A percentile compares a stretch with the other conserved stretches of the same genome.
Conservation (phyloP, 345 rosid genomes). For the Brassica carinata region DNA sequence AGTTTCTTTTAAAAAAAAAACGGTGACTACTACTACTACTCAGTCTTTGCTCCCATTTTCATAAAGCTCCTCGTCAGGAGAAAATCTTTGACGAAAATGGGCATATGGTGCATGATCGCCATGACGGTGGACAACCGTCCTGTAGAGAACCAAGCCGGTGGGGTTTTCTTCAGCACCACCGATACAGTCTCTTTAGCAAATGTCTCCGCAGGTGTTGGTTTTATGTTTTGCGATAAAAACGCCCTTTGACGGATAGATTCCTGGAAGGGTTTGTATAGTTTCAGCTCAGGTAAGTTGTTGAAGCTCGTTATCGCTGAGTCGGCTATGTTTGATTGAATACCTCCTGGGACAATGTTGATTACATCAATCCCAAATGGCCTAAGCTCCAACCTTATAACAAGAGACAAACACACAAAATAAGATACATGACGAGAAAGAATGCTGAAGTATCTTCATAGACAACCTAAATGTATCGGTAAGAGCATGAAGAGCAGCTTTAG, state of each 20-base stretch:
- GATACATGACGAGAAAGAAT: background rate
- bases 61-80: slow-evolving; percentile 47
- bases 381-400: slow-evolving; percentile 68
- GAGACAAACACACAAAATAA: slow-evolving; percentile 3
- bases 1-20: background rate
- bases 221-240: slow-evolving; percentile 51
- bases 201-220: slow-evolving; percentile 60
- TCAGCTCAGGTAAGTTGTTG: slow-evolving; percentile 69
- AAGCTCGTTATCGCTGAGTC: slow-evolving; percentile 56
- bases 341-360: slow-evolving; percentile 79
- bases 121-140: slow-evolving; percentile 60
- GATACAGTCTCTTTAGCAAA: slow-evolving; percentile 72
- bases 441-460: background rate
- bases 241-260: slow-evolving; percentile 60
- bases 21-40: background rate
- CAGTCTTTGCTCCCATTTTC: slow-evolving; percentile 39
- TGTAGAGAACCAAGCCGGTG: slow-evolving; percentile 75
- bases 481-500: slow-evolving; percentile 90
- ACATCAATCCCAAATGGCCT: slow-evolving; percentile 77
- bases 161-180: slow-evolving; percentile 54
- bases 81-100: slow-evolving; percentile 63
- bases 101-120: slow-evolving; percentile 69
- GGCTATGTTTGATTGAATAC: slow-evolving; percentile 76
- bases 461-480: slow-evolving; percentile 84
- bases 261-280: slow-evolving; percentile 69